A percentile compares a stretch with the other conserved stretches of the same genome.
Evolutionary conservation across 176 grass and related monocot species (phyloP).

Genomic region (Hordeum marinum): DNA sequence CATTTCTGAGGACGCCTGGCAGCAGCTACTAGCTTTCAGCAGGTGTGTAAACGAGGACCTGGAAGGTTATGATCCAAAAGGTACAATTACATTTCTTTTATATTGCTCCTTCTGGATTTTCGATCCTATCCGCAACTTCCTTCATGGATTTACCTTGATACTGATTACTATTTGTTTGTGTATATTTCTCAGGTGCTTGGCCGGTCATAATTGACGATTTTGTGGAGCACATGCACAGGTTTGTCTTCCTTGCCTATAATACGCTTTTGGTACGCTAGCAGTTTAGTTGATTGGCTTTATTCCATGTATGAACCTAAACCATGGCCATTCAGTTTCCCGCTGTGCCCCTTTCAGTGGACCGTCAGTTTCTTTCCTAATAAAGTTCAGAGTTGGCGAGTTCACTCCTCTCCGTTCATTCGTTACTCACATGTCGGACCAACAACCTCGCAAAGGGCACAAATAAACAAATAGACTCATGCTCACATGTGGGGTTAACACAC

Average conservation of each 20-base stretch:
- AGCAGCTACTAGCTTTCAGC: conserved; percentile 88
- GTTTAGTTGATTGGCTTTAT: conserved; percentile 4
- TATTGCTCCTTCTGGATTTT: conserved; percentile 3
- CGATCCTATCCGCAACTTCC: conserved; percentile 6
- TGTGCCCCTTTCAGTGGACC: neutral
- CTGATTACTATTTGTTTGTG: conserved; percentile 7
- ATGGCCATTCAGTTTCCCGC: neutral
- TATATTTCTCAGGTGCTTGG: conserved; percentile 76
- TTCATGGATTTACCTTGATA: conserved; percentile 9
- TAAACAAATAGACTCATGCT: neutral
- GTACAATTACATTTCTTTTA: conserved; percentile 33
- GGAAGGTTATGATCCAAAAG: conserved; percentile 92
- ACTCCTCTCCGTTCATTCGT: neutral
- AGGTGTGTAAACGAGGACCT: conserved; percentile 85
- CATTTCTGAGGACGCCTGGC: conserved; percentile 91
- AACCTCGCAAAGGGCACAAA: neutral
- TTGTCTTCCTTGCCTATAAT: conserved; percentile 10
- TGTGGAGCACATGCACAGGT: conserved; percentile 97
- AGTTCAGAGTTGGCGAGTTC: neutral
- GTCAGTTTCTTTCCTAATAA: neutral
- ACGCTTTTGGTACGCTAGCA: conserved; percentile 4
- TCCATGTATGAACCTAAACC: conserved; percentile 2
- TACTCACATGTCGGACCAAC: neutral
- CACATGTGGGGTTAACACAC: neutral
- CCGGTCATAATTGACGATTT: conserved; percentile 97